Conservation (phyloP, 129 eudicot species). For the Chrysanthemum makinoi region DNA sequence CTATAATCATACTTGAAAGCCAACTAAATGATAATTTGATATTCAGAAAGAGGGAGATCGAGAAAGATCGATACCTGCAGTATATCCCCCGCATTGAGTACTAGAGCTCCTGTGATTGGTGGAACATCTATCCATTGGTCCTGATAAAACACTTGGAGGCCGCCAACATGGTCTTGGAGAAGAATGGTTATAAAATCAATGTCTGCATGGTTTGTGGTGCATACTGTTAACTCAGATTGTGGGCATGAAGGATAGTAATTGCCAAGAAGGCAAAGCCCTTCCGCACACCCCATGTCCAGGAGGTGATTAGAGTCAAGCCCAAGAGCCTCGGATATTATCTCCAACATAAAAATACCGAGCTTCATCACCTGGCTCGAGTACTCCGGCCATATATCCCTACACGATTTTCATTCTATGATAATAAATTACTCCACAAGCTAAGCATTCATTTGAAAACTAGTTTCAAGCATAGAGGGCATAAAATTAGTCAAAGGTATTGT, state of each 20-base stretch:
- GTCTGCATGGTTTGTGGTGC: slow-evolving; percentile 30
- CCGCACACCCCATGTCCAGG: slow-evolving; percentile 37
- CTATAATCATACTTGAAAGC: not conserved
- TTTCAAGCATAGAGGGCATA: no score
- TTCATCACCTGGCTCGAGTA: slow-evolving; percentile 31
- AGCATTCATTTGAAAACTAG: no score
- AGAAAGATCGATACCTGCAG: slow-evolving; percentile 35
- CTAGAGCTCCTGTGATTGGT: slow-evolving; percentile 39
- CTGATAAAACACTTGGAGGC: slow-evolving; percentile 42
- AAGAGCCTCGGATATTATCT: slow-evolving; percentile 50
- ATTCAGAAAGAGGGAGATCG: not conserved
- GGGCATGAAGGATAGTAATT: slow-evolving; percentile 52
- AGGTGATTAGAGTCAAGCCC: slow-evolving; percentile 36
- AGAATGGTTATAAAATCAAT: slow-evolving; percentile 39
- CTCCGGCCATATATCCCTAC: slow-evolving; percentile 33
- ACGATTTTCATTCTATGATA: not conserved
- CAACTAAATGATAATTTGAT: no score
- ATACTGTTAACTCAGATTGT: slow-evolving; percentile 39
- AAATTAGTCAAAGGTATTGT: no score
- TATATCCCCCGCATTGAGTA: slow-evolving; percentile 41
- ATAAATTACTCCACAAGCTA: no score
- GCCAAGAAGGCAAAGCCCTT: slow-evolving; percentile 33
- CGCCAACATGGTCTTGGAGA: slow-evolving; percentile 53
- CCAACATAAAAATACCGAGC: slow-evolving; percentile 30
- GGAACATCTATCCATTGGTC: slow-evolving; percentile 52